Percentiles rank a stretch among this genome's conserved stretches.
Conservation (phyloP, 768 basidiomycete genomes). For the Fomitopsis serialis region DNA sequence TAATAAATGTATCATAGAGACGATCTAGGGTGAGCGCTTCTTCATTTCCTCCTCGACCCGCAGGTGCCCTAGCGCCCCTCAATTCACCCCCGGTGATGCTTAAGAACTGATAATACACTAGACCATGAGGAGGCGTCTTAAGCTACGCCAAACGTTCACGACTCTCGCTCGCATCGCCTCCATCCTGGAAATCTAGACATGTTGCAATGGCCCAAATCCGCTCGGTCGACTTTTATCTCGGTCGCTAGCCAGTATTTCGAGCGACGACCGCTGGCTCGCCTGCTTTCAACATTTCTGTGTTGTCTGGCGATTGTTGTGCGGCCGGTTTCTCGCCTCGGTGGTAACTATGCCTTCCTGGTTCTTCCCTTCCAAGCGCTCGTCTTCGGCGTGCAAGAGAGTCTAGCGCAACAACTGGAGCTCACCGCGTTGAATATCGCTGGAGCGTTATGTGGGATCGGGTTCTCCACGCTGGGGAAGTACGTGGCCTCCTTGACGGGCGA, state of each 20-base stretch:
- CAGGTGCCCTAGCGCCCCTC: too few species aligned
- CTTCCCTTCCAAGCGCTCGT: conserved; percentile 39
- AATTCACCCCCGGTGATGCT: neutral
- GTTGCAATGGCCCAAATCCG: neutral
- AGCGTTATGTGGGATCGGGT: conserved; percentile 33
- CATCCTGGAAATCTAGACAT: too few species aligned
- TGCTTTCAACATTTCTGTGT: conserved; percentile 42
- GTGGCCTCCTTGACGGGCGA: conserved; percentile 23
- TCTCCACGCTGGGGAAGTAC: conserved; percentile 31
- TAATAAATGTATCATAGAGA: too few species aligned
- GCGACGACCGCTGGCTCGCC: conserved; percentile 32
- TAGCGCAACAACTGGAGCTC: conserved; percentile 43
- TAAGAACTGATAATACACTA: neutral
- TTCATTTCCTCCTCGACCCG: too few species aligned
- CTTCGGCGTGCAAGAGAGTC: conserved; percentile 40
- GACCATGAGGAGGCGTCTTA: neutral
- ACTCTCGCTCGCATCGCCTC: neutral
- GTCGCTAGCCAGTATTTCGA: conserved; percentile 13
- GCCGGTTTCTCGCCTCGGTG: conserved; percentile 35
- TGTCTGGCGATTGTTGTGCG: conserved; percentile 31
- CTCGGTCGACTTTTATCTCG: neutral
- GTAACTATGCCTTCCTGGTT: conserved; percentile 32
- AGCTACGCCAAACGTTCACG: neutral
- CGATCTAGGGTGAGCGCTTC: too few species aligned
- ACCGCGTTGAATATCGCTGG: conserved; percentile 40